Evolutionary conservation across 169 alveolate genomes (phyloP), one percentile per base, ranked within the genome.

Genomic region (Plasmodium gallinaceum): DNA sequence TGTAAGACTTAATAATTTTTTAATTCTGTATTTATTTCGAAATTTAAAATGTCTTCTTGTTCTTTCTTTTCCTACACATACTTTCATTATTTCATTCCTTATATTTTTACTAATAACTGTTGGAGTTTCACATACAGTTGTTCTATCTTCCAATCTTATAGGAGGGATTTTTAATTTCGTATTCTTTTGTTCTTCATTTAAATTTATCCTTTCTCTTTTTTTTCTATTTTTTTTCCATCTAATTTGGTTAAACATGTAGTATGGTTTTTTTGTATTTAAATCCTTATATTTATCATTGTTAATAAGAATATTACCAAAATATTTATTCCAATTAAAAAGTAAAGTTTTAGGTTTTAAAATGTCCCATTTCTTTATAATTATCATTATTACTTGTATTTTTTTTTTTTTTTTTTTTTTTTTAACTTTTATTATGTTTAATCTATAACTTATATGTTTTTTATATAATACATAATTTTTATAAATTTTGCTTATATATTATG

Each of bases 81-180:
- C 92, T 57, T 92, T 61, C 80, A 85, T 60, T 24, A 95, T 85
- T 64, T 92, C 92, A 57, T 88, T 88, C 51, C 93, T 74, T 24
- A 95, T 94, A 75, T 94, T 93, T 70, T 94, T 93, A 65, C 97
- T 94, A 24, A 95, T 95, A 16, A 95, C 92, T 20, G 60, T 88
- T 37, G 97, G 66, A 43, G 97, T 93, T 69, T 94, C 97, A 65
- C 97, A 96, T 18, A 88, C 93, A 1, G 96, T 96, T 26, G 94
- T 89, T 43, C 95, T 83, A 62, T 95, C 97, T 61, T 94, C 96
- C 32, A 94, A 69, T 26, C 97, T 94, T 70, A 94, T 90, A 42
- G 72, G 71, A 4, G 91, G 91, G 0, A 83, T 18, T 68, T 83
- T 83, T 32, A 83, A 68, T 52, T 83, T 83, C 52, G 65, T 39